Evolutionary conservation across 1,284 basidiomycete species (phyloP), one percentile per base, ranked within the genome.

Genomic region (Agaricales sp.): DNA sequence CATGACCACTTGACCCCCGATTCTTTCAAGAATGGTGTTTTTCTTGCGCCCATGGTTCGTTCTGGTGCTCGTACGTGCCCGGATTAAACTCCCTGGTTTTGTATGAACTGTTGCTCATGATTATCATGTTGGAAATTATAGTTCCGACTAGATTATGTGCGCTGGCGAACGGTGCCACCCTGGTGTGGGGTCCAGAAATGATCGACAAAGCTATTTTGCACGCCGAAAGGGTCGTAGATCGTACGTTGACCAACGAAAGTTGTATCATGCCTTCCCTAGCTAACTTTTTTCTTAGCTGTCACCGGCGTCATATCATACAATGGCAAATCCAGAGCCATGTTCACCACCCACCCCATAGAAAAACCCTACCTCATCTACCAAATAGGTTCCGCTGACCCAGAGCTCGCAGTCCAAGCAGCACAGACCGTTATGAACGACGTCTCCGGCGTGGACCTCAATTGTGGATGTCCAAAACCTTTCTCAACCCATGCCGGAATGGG

Each of bases 101-200:
- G 21, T 26, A 30, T 52, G 13, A 51, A 45, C 13, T 30, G 53
- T 16, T 53, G n/a, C n/a, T n/a, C n/a, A n/a, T n/a, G n/a, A n/a
- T n/a, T n/a, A n/a, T n/a, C 21, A 45, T 21, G 41, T 43, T 48
- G 8, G 8, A 19, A 16, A 11, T 43, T 51, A 45, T 58, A 90
- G 86, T 92, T 24, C 88, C 87, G 1, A 90, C 86, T 3, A 82
- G 92, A 37, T 65, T 95, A 14, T 85, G 92, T 55, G 83, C 92
- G 4, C 73, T 99, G 41, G 92, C 95, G 58, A 87, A 98, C 60
- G 95, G 95, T 1, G 95, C 95, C 2, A 83, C 85, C 13, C 74
- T 99, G 3, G 95, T 99, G 1, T 99, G 96, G 96, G 86, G 90
- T 8, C 96, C 95, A 0, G 96, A 99, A 63, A 87, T 92, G 43